Evolutionary conservation across 331 rosid genomes (phyloP).

Genomic region (Malus hybrid): DNA sequence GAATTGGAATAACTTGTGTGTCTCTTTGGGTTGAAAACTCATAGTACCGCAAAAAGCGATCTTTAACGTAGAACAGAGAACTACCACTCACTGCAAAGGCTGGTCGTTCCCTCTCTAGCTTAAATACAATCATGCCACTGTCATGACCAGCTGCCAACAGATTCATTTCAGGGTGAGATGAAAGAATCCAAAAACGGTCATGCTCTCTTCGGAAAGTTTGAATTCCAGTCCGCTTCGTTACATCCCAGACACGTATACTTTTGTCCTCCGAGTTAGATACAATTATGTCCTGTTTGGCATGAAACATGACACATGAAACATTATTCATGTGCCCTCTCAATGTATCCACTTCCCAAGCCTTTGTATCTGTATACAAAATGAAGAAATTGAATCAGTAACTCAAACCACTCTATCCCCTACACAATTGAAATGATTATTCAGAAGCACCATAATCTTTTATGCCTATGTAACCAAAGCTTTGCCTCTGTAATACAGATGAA

Average conservation of each 20-base stretch:
- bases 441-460: background rate
- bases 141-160: slow-evolving; percentile 97
- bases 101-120: slow-evolving; percentile 92
- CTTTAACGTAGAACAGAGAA: slow-evolving; percentile 69
- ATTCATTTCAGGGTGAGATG: slow-evolving; percentile 96
- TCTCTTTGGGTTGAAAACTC: slow-evolving; percentile 84
- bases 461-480: background rate
- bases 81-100: slow-evolving; percentile 85
- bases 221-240: slow-evolving; percentile 84
- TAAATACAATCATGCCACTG: slow-evolving; percentile 94
- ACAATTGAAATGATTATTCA: background rate
- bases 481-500: background rate
- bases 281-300: slow-evolving; percentile 89
- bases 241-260: slow-evolving; percentile 98
- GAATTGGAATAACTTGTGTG: slow-evolving; percentile 72
- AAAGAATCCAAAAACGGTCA: slow-evolving; percentile 97
- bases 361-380: slow-evolving; percentile 59
- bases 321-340: slow-evolving; percentile 97
- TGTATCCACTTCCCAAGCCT: slow-evolving; percentile 98
- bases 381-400: background rate
- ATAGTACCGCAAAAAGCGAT: slow-evolving; percentile 69
- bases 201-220: slow-evolving; percentile 96
- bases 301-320: slow-evolving; percentile 92
- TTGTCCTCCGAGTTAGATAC: slow-evolving; percentile 97
- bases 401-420: background rate